Percentiles rank a stretch among this genome's conserved stretches.
These are phyloP conservation scores for Smithsoniella earleae DNA, from an alignment of 163 green algal genomes.

Conservation along the genomic window DNA sequence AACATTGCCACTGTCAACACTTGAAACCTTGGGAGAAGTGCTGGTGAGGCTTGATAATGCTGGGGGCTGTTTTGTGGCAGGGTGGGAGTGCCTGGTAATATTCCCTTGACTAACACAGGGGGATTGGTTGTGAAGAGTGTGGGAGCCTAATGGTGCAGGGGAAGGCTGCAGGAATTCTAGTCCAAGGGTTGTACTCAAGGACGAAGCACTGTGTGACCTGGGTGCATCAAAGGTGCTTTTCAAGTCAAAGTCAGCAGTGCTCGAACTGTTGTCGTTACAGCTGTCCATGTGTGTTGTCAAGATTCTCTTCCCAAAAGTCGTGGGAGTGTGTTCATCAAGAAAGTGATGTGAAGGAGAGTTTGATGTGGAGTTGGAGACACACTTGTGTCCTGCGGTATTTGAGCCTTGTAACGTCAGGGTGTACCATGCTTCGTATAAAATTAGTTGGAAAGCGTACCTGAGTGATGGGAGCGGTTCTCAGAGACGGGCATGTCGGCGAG, in stretches of 20 bases:
- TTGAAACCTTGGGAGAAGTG: background rate
- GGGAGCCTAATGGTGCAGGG: background rate
- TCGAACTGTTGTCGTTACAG: background rate
- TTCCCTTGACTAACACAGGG: background rate
- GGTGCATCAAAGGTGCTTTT: background rate
- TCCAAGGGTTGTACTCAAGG: background rate
- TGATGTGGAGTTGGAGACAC: background rate
- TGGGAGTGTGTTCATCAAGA: background rate
- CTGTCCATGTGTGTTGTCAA: background rate
- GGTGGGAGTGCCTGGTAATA: background rate
- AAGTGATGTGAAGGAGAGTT: background rate
- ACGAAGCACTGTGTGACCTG: background rate
- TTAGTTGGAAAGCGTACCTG: constrained; percentile 2
- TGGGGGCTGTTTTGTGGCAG: background rate
- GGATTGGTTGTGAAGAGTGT: background rate
- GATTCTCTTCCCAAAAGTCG: background rate
- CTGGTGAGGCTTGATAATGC: background rate
- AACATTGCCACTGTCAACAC: no score
- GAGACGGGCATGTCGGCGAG: background rate
- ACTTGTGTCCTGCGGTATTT: background rate
- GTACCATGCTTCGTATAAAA: no score
- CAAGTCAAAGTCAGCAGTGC: background rate
- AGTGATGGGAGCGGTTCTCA: background rate
- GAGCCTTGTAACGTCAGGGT: no score
- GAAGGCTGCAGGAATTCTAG: background rate